These are phyloP conservation scores for Orobanche coerulescens DNA, from an alignment of 257 asterid species.

Conservation along the genomic window DNA sequence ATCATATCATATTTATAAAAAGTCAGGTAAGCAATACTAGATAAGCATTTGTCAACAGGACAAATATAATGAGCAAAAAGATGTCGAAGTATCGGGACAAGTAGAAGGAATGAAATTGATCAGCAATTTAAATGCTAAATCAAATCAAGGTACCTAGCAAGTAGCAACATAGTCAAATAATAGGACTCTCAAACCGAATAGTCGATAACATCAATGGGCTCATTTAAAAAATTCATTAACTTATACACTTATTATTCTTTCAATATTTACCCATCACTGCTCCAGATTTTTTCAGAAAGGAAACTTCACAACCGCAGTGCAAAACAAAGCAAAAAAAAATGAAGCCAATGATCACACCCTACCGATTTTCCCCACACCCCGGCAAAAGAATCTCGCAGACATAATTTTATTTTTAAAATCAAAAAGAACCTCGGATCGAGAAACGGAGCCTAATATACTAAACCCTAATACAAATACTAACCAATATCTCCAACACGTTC, in stretches of 20 bases:
- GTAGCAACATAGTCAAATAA: no score
- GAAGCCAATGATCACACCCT: not conserved
- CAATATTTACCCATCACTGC: not conserved
- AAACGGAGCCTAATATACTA: not conserved
- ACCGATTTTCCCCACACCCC: not conserved
- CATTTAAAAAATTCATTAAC: not conserved
- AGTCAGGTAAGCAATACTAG: constrained; percentile 12
- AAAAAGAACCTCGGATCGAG: not conserved
- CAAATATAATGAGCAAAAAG: not conserved
- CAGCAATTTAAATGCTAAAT: constrained; percentile 8
- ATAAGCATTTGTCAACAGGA: not conserved
- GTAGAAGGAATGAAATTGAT: not conserved
- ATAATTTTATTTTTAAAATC: not conserved
- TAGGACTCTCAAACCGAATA: not conserved
- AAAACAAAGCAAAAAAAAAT: not conserved
- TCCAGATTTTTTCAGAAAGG: not conserved
- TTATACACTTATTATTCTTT: not conserved
- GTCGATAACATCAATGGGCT: not conserved
- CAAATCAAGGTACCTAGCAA: not conserved
- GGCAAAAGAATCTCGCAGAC: not conserved
- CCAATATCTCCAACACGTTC: not conserved
- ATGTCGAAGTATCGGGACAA: not conserved
- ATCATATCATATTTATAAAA: not conserved
- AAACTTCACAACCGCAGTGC: not conserved
- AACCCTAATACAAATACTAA: constrained; percentile 3